Evolutionary conservation across 768 basidiomycete genomes (phyloP).

Genomic region (Mycena olivaceomarginata): DNA sequence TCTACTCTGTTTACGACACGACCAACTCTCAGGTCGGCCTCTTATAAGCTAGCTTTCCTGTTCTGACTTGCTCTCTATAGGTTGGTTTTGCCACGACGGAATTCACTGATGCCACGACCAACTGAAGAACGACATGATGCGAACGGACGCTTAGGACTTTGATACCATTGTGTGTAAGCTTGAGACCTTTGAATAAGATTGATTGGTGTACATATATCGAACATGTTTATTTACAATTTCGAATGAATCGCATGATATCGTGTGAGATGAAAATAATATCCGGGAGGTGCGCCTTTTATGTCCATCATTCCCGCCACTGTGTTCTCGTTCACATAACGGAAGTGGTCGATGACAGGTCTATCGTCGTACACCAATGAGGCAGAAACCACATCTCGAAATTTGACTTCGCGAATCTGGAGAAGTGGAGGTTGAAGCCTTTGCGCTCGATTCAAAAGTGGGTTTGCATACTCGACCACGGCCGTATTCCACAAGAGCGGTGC

Average conservation of each 20-base stretch:
- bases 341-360: constrained; percentile 30
- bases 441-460: not conserved
- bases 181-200: not conserved
- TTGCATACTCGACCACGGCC: constrained; percentile 17
- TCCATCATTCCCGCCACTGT: constrained; percentile 33
- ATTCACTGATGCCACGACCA: constrained; percentile 59
- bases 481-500: not conserved
- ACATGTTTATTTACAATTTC: not conserved
- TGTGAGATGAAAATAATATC: constrained; percentile 28
- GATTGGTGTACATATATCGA: too few species aligned
- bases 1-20: constrained; percentile 74
- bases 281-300: not conserved
- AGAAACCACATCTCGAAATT: constrained; percentile 18
- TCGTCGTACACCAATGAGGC: constrained; percentile 34
- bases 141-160: constrained; percentile 18
- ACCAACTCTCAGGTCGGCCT: constrained; percentile 61
- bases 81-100: constrained; percentile 24
- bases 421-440: not conserved
- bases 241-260: not conserved
- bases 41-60: not conserved
- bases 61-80: not conserved
- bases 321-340: constrained; percentile 30
- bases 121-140: constrained; percentile 45
- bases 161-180: constrained; percentile 18
- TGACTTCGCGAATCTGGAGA: constrained; percentile 25